Conservation (phyloP, 345 rosid genomes). For the Turritis glabra region DNA sequence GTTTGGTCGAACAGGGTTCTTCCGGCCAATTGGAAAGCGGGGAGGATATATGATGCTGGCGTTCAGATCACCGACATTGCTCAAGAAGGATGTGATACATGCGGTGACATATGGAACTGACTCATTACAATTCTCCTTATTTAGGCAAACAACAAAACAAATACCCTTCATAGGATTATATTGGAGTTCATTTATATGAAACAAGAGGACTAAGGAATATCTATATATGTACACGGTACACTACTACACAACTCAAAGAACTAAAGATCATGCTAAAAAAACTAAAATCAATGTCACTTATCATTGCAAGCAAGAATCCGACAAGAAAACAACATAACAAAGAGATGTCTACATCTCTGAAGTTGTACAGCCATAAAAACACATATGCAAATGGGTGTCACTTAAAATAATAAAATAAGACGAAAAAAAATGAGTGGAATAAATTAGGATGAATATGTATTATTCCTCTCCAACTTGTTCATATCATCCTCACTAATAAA, state of each 20-base stretch:
- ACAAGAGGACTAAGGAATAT: background rate
- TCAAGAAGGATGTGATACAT: constrained; percentile 71
- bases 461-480: too few relatives aligned
- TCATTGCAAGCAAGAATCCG: background rate
- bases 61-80: constrained; percentile 77
- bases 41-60: constrained; percentile 63
- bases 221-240: background rate
- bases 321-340: background rate
- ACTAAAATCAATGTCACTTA: background rate
- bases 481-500: too few relatives aligned
- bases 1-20: constrained; percentile 70
- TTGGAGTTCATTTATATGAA: background rate
- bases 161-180: background rate
- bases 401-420: background rate
- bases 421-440: background rate
- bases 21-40: constrained; percentile 66
- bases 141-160: background rate
- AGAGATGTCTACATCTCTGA: background rate
- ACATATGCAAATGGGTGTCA: background rate
- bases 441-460: too few relatives aligned
- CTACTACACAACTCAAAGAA: too few relatives aligned
- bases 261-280: background rate
- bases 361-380: background rate
- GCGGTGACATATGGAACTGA: constrained; percentile 54
- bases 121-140: background rate